Evolutionary conservation across 1,284 basidiomycete genomes (phyloP), one percentile per base, ranked within the genome.

Genomic region (Cryptococcus jaspeensis): DNA sequence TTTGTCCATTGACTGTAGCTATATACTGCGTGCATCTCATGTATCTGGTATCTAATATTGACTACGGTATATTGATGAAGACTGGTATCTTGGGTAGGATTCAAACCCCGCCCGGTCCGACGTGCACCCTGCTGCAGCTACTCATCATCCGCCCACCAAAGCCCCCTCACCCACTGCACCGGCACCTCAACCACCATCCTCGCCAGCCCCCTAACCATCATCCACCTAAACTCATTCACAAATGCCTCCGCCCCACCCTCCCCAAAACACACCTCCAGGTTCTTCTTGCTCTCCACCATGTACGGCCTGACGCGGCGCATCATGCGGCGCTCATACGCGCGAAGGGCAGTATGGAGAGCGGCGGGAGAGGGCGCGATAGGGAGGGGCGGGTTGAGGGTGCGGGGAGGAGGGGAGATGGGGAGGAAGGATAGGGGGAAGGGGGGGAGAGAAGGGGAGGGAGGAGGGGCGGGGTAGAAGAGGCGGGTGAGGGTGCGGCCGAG

Each of bases 401-500:
- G n/a, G n/a, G 35, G 28, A 13, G 45, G 50, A n/a, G 57, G 48
- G 11, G 54, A 56, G 43, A 56, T 47, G 32, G 58, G 63, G 4
- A 65, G 28, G 35, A 61, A 28, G 8, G 61, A 56, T 15, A 61
- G 51, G 7, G 61, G 63, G 56, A 59, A 65, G 1, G 63, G 59
- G 2, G 52, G 18, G 18, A 56, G 50, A 12, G 61, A 60, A 16
- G 52, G 39, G 2, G 13, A 37, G 9, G 46, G 51, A 6, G 36
- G 55, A 8, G 55, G 46, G 11, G 56, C 70, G 57, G 44, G 44
- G n/a, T n/a, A n/a, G 43, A 59, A 56, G 46, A 62, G 50, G 2
- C 41, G 42, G 13, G 69, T 62, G 20, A 76, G 59, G 6, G 69
- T 61, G 20, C 64, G 53, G 25, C 70, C 73, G n/a, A 79, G 69